Base-by-base conservation (phyloP, 2,329 filamentous ascomycete genomes). In the Ceratocystiopsis minuta region DNA sequence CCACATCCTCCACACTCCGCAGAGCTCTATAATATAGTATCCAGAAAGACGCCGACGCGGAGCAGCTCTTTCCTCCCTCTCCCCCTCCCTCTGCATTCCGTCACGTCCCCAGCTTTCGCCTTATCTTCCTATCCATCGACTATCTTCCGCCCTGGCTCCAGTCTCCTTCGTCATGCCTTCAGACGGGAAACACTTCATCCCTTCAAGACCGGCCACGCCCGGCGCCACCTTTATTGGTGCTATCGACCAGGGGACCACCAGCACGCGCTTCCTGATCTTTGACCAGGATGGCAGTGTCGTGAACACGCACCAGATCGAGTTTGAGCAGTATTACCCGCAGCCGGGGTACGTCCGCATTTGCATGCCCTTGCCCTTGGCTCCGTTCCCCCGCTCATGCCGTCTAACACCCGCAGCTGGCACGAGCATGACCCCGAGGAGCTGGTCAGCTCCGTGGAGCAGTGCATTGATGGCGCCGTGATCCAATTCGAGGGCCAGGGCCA, bases 161-260 rank as follows among this genome's bases (percentile, higher is more conserved):
- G n/a, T n/a, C n/a, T 28, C 24, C 24, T 9, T 28, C 24, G 11
- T 10, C 24, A 28, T 28, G 24, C 24, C 24, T 28, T 6, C 24
- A 6, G 24, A 28, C 24, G 24, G 6, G 11, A 28, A 10, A 28
- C 24, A 28, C 24, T 28, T 28, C 24, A 28, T 28, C 24, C 24
- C 24, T 10, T 28, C 31, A 16, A 43, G 37, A 39, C 55, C 55
- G 11, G 49, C 52, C 16, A 52, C 50, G 37, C 47, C 49, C 37
- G 48, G 54, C 35, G 50, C 78, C 43, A 71, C 36, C 71, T 93
- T 84, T 54, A 78, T 93, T 46, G 86, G 85, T 45, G 82, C 81
- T 51, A 87, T 94, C 55, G 86, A 94, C 55, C 84, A 92, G 54
- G 86, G 86, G 45, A 94, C 86, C 15, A 93, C 86, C 32, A 88